phyloP scores from a whole-genome alignment of 148 eudicot species.

The Hydrangea macrophylla region DNA sequence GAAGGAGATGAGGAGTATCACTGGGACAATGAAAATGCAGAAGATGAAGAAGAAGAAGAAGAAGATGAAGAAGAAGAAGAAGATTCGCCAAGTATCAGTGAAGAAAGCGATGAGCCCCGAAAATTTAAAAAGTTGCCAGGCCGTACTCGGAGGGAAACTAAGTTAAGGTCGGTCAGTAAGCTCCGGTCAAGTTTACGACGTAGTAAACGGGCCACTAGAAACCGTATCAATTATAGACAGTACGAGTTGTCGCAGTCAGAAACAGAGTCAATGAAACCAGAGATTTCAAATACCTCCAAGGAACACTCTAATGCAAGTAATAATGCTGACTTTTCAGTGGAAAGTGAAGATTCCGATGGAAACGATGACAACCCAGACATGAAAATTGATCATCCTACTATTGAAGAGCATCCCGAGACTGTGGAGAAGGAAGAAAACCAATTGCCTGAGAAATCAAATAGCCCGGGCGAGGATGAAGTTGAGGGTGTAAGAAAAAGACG shows the following conservation, averaged over 20 bases:
- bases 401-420: constrained; percentile 27
- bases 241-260: constrained; percentile 80
- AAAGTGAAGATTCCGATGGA: constrained; percentile 51
- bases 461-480: constrained; percentile 38
- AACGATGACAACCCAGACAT: constrained; percentile 30
- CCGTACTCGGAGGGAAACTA: constrained; percentile 56
- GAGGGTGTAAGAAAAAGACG: constrained; percentile 41
- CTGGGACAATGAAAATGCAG: constrained; percentile 71
- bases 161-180: constrained; percentile 48
- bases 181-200: constrained; percentile 71
- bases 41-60: constrained; percentile 57
- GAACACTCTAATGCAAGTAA: constrained; percentile 43
- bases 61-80: constrained; percentile 54
- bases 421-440: constrained; percentile 29
- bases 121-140: constrained; percentile 43
- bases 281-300: constrained; percentile 40
- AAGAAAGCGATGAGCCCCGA: constrained; percentile 64
- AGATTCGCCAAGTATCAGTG: constrained; percentile 56
- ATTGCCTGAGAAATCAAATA: constrained; percentile 24
- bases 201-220: constrained; percentile 76
- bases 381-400: constrained; percentile 28
- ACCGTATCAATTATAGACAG: constrained; percentile 62
- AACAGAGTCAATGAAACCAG: constrained; percentile 43
- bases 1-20: constrained; percentile 90
- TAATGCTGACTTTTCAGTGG: constrained; percentile 46